Evolutionary conservation across 1,139 yeast genomes (phyloP).

Genomic region (Kurtzmaniella quercitrusa): DNA sequence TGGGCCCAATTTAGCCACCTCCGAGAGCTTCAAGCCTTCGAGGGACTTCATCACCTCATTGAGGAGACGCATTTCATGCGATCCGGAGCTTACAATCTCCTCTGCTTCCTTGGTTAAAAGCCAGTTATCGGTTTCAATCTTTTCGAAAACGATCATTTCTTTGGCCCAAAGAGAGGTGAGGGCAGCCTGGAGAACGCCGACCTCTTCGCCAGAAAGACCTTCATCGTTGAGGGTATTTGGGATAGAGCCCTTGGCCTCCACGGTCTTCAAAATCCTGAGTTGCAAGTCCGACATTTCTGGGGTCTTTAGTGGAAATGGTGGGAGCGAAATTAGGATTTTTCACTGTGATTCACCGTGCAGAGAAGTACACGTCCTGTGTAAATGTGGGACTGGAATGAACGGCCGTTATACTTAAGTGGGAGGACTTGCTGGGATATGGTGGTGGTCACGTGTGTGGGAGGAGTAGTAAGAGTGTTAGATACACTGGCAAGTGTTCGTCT

Average conservation of each 20-base stretch:
- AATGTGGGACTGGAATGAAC: background rate
- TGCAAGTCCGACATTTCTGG: constrained; percentile 55
- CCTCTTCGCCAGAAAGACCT: constrained; percentile 33
- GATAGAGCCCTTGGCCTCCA: constrained; percentile 58
- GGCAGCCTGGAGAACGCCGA: constrained; percentile 56
- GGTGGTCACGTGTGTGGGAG: too few species aligned
- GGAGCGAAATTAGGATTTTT: background rate
- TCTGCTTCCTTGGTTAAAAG: constrained; percentile 76
- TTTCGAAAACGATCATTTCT: constrained; percentile 70
- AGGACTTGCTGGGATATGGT: too few species aligned
- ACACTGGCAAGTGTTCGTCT: too few species aligned
- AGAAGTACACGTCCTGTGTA: background rate
- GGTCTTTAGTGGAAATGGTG: background rate
- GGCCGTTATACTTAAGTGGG: too few species aligned
- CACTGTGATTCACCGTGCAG: constrained; percentile 4
- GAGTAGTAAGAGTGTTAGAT: too few species aligned
- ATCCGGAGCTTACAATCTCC: constrained; percentile 73
- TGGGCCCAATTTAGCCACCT: constrained; percentile 74
- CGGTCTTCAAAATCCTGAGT: constrained; percentile 52
- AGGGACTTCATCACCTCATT: constrained; percentile 69
- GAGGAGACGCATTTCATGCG: constrained; percentile 84
- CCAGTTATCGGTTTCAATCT: constrained; percentile 76
- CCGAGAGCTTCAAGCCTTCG: constrained; percentile 78
- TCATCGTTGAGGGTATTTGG: constrained; percentile 61
- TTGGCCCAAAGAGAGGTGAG: constrained; percentile 84